Base-by-base conservation (phyloP, 1,139 yeast genomes). In the Maudiozyma humilis region DNA sequence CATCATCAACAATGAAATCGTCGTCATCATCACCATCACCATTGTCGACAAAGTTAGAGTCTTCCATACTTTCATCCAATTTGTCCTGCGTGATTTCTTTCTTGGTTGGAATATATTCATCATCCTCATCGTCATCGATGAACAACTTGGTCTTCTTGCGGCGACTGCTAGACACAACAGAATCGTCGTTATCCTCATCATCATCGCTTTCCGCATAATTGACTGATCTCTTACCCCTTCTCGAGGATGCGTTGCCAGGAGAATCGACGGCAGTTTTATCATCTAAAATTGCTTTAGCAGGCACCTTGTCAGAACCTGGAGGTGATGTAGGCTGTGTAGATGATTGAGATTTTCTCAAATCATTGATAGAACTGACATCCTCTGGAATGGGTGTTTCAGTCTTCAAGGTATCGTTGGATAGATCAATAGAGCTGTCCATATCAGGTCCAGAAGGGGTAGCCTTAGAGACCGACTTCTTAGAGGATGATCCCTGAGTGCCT, bases 141-240 rank as follows among this genome's bases (percentile, higher is more conserved):
- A 50, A 51, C 35, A 54, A 36, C 46, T 52, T 57, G 34, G 58
- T 55, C 44, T 57, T 58, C 42, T 60, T 64, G 40, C 51, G 49
- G 31, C 55, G 51, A 18, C 45, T 47, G 19, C 50, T 32, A 7
- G 54, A 37, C 14, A 27, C n/a, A 4, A 23, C 16, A 14, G 19
- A 12, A n/a, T 15, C 16, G 8, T 45, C 48, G 10, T 50, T 56
- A 10, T 53, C 63, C 10, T 59, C 64, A 19, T 65, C 71, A 16
- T 63, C 66, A 31, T 64, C 70, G 40, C 62, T 58, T 53, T 71
- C 76, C 0, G 66, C 60, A 45, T 71, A 71, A 39, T 60, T 67
- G 8, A 70, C 52, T 30, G 55, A 62, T 47, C 58, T 57, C 42
- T 29, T 37, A 25, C 25, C 25, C 30, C 40, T 38, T 38, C 35